Base-by-base conservation (phyloP, 257 asterid genomes). In the Plantago major region DNA sequence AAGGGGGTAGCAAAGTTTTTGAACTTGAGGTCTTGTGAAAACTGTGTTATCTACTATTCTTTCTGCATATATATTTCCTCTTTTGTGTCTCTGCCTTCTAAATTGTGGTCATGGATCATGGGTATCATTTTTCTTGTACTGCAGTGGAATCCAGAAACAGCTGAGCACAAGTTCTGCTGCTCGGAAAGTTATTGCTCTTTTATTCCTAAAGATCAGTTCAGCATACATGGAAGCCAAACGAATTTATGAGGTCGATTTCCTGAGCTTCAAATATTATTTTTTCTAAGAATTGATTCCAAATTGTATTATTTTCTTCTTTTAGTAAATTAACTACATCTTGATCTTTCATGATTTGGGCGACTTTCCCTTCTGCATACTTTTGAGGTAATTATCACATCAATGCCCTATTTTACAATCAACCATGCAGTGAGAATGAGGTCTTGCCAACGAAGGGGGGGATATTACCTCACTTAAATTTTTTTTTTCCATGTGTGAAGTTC, bases 121-220 rank as follows among this genome's bases (percentile, higher is more conserved):
- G 6, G 30, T 18, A 51, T 18, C 1, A 52, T 52, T 18, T 51
- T 64, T 58, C 38, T 46, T 67, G 48, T 61, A 56, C 69, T 71
- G 71, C 88, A 87, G 95, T 71, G 90, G 84, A 66, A 85, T 90
- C 69, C 89, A 84, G 79, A 90, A 87, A 81, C 97, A 90, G 78
- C 79, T 90, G 61, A 74, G 70, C 59, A 62, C 85, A 16, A 83
- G 85, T 77, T 80, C 93, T 58, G 68, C 80, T 61, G 82, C 63
- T 60, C 90, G 86, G 48, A 90, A 81, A 76, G 70, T 80, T 55
- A 68, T 87, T 72, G 93, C 89, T 44, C 84, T 81, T 65, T 65
- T 83, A 13, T 90, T 81, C 73, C 64, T 90, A 68, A 77, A 66
- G 82, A 83, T 83, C 79, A 90, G 96, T 74, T 72, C 80, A 73